phyloP scores from a whole-genome alignment of 176 grass and related monocot species.

The Carex scoparia region DNA sequence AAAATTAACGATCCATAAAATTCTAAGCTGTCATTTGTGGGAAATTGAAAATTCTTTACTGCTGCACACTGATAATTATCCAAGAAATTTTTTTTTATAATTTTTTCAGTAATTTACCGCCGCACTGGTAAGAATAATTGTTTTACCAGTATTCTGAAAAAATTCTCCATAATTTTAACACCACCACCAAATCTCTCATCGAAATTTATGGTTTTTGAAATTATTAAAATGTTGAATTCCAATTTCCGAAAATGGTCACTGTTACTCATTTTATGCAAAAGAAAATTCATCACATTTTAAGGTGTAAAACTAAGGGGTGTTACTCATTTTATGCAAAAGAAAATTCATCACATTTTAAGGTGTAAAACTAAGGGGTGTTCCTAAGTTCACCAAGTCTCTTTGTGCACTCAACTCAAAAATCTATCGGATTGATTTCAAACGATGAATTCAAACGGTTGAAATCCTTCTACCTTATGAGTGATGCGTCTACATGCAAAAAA shows the following conservation, averaged over 20 bases:
- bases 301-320: background rate
- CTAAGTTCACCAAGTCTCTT: no score
- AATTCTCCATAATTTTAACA: background rate
- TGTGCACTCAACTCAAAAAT: no score
- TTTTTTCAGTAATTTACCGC: background rate
- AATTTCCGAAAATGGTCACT: background rate
- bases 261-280: background rate
- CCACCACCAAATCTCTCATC: background rate
- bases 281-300: background rate
- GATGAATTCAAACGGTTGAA: no score
- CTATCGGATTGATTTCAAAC: no score
- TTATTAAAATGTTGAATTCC: background rate
- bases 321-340: background rate
- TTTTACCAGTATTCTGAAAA: background rate
- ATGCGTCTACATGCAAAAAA: no score
- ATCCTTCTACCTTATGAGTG: no score
- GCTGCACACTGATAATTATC: background rate
- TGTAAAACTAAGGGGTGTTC: background rate
- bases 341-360: background rate
- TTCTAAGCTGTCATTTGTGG: background rate
- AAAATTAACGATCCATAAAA: no score
- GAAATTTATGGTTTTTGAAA: background rate
- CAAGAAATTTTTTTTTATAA: background rate
- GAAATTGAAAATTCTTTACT: background rate
- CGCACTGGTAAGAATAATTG: background rate